phyloP scores from a whole-genome alignment of 805 yeast species.

The Saccharomycopsis malanga region DNA sequence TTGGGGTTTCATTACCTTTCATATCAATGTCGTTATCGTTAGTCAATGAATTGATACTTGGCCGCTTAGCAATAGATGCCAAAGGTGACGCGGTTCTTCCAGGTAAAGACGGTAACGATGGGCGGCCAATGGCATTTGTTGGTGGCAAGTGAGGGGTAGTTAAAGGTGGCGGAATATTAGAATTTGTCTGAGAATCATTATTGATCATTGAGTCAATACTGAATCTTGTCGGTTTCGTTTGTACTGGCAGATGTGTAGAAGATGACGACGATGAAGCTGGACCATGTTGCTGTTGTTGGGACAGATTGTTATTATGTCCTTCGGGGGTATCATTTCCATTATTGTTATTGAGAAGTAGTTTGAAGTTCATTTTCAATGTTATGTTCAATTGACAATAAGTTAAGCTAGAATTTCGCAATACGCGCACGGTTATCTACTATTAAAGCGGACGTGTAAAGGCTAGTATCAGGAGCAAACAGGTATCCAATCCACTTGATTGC shows the following conservation, averaged over 20 bases:
- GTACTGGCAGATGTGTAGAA: background rate
- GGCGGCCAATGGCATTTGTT: too few species aligned
- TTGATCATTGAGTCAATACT: conserved; percentile 11
- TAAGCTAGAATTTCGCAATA: too few species aligned
- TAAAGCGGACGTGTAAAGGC: too few species aligned
- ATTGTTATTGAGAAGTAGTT: background rate
- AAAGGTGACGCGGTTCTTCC: background rate
- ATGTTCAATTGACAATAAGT: too few species aligned
- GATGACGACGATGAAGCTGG: background rate
- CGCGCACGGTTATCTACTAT: too few species aligned
- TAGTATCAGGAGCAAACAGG: too few species aligned
- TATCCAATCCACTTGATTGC: too few species aligned
- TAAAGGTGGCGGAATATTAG: background rate
- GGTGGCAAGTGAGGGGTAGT: background rate
- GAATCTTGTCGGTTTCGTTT: conserved; percentile 4
- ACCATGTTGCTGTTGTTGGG: background rate
- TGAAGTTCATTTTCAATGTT: conserved; percentile 1
- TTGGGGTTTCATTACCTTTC: conserved; percentile 35
- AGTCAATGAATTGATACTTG: conserved; percentile 28
- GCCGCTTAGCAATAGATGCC: conserved; percentile 1
- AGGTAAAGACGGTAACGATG: background rate
- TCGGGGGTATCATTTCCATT: background rate
- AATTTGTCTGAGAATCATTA: background rate
- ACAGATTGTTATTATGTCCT: background rate
- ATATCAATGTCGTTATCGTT: conserved; percentile 41